Base-by-base conservation (phyloP, 2,329 filamentous ascomycete species). In the Pseudocercospora macadamiae region DNA sequence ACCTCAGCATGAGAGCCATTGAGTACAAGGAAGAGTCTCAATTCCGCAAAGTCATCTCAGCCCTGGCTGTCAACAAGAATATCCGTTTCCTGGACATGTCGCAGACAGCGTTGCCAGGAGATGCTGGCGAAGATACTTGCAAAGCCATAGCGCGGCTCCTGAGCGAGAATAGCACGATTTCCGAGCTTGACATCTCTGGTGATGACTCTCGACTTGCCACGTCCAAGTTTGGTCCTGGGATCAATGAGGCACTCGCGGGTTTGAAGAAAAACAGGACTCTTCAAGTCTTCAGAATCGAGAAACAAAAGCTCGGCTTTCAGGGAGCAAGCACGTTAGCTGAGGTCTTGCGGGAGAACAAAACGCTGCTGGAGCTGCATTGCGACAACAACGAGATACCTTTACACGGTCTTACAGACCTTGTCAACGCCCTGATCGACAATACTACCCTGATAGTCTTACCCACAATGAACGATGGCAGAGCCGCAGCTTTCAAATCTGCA, bases 131-230 rank as follows among this genome's bases (percentile, higher is more conserved):
- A 8, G 86, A 88, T 57, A 90, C 87, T 0, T 89, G 86, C 66
- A 81, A 83, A 59, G 82, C 84, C 12, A 72, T 90, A 55, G 82
- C 86, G 61, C 72, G 79, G 51, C 82, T 90, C 74, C 87, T 90
- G 65, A 83, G 85, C 30, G 82, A 87, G 53, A 90, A 90, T 61
- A 78, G 79, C n/a, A 86, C 84, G 0, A 75, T 90, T 2, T 80
- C 86, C 64, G 86, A 86, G 69, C 75, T 90, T 10, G 85, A 90
- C 69, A 86, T 90, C 44, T 89, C 87, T 23, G 88, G 88, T 7
- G 88, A 90, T 66, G 86, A 87, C 64, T 87, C 88, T 4, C 83
- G 88, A 65, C 73, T 90, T n/a, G 88, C 90, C 67, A 86, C 86
- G 3, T 86, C 86, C 2, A 83, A 86, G 49, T 85, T 90, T 62